These are phyloP conservation scores for Echium plantagineum DNA, from an alignment of 257 asterid genomes.

Conservation along the genomic window DNA sequence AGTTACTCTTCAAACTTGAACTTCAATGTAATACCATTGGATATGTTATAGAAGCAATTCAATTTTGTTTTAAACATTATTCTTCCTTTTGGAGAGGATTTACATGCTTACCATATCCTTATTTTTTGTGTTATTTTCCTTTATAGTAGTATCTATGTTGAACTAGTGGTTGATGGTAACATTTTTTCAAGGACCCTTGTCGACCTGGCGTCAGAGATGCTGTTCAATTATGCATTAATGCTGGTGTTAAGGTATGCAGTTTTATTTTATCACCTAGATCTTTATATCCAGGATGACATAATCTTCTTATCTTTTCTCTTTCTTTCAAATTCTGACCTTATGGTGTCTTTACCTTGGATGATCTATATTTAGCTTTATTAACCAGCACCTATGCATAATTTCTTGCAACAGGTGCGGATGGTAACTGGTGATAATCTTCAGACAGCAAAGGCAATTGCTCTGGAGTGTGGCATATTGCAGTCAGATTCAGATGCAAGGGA, in stretches of 20 bases:
- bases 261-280: neutral
- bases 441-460: slow-evolving; percentile 91
- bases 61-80: too few relatives aligned
- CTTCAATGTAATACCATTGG: too few relatives aligned
- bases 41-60: too few relatives aligned
- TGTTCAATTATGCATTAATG: slow-evolving; percentile 61
- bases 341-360: neutral
- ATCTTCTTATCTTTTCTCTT: neutral
- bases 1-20: too few relatives aligned
- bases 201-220: slow-evolving; percentile 75
- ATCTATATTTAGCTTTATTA: neutral
- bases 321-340: neutral
- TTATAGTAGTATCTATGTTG: slow-evolving; percentile 1
- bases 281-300: slow-evolving; percentile 5
- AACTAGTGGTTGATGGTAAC: neutral
- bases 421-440: slow-evolving; percentile 92
- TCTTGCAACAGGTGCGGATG: slow-evolving; percentile 71
- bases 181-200: slow-evolving; percentile 76
- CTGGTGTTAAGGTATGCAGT: slow-evolving; percentile 75
- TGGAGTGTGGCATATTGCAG: slow-evolving; percentile 81
- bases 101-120: too few relatives aligned
- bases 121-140: neutral
- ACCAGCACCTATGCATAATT: neutral
- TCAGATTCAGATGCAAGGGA: slow-evolving; percentile 69
- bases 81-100: too few relatives aligned